Base-by-base conservation (phyloP, 352 stramenopile species). In the Phytophthora pisi region DNA sequence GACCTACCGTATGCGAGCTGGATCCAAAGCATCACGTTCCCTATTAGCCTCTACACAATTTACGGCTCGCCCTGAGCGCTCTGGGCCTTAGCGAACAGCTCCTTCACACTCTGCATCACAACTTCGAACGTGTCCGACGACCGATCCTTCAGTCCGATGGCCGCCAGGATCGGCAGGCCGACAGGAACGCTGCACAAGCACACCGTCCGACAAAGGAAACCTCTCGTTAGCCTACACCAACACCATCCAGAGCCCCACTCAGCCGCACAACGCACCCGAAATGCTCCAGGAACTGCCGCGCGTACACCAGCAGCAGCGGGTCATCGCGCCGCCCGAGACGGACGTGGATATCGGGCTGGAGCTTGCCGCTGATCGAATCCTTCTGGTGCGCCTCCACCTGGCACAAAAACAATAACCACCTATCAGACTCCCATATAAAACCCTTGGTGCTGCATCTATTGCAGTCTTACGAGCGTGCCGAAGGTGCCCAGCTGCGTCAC, bases 401-500 rank as follows among this genome's bases (percentile, higher is more conserved):
- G 26, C 31, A 43, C 56, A 20, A 28, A 30, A 7, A 38, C 31
- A 38, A 38, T 4, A 38, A 0, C 7, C 42, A 40, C 6, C 38
- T 7, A 43, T 68, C 18, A 28, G 20, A 23, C 34, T 34, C 0
- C 24, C 52, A 13, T 23, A 24, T 18, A 20, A 57, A 13, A 36
- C 13, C 26, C 46, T 16, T 5, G 20, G 15, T 45, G n/a, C 34
- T 20, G 4, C 38, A 15, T 31, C 15, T 50, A 20, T 15, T 59
- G 52, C 20, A 36, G 11, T 8, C 64, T 2, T 70, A 95, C 86
- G 68, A 96, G 53, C 5, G 88, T 94, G 59, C 84, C 88, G 42
- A 96, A 94, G 0, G 86, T 96, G 51, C 79, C 84, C 46, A 96
- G 57, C 61, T 96, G 88, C 18, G 86, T 93, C 61, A 93, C 84